Evolutionary conservation across 1,284 basidiomycete species (phyloP).

Genomic region (Puccinia horiana): DNA sequence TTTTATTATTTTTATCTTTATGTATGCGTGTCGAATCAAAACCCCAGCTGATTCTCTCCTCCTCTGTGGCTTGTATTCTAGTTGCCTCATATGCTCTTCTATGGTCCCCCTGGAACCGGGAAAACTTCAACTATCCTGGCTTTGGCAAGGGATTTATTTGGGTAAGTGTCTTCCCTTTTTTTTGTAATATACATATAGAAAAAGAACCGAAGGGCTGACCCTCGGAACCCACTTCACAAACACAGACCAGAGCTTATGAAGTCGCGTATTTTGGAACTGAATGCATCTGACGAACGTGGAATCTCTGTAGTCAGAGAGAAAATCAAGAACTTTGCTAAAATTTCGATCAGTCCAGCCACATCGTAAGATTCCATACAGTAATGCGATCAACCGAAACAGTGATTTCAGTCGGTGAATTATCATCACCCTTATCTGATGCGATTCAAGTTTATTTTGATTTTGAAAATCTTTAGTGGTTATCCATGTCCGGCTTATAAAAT

Average conservation of each 20-base stretch:
- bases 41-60: neutral
- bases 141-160: conserved; percentile 88
- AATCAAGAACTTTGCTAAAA: conserved; percentile 94
- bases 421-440: neutral
- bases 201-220: neutral
- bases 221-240: neutral
- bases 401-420: conserved; percentile 49
- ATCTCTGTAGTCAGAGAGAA: conserved; percentile 96
- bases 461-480: conserved; percentile 61
- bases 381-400: neutral
- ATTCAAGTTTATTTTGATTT: neutral
- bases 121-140: conserved; percentile 99
- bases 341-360: conserved; percentile 57
- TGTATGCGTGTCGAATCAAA: neutral
- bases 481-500: conserved; percentile 99
- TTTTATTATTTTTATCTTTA: conserved; percentile 17
- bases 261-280: conserved; percentile 92
- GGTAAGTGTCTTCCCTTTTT: conserved; percentile 63
- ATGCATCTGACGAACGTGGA: conserved; percentile 97
- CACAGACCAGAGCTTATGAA: conserved; percentile 87
- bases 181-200: too few relatives aligned
- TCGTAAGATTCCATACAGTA: conserved; percentile 50
- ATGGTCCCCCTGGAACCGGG: conserved; percentile 96
- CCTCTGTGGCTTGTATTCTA: conserved; percentile 58
- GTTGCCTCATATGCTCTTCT: conserved; percentile 99